These are phyloP conservation scores for Cryphonectria radicalis DNA, from an alignment of 2,329 filamentous ascomycete genomes.

Conservation along the genomic window DNA sequence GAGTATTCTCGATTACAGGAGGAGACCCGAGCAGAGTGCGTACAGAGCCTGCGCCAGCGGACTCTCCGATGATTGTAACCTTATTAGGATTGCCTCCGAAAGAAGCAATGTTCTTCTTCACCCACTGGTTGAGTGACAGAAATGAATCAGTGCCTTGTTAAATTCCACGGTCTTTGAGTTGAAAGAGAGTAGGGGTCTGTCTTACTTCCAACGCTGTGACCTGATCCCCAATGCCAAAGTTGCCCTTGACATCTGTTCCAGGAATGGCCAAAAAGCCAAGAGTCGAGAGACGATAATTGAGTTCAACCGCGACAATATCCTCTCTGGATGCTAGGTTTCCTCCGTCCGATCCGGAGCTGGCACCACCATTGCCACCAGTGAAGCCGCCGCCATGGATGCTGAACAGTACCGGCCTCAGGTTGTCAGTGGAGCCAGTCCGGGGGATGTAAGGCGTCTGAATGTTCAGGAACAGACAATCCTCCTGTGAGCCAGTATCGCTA, in stretches of 20 bases:
- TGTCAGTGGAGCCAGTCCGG: constrained; percentile 30
- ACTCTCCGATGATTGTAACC: constrained; percentile 32
- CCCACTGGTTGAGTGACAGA: constrained; percentile 10
- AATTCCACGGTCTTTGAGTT: neutral
- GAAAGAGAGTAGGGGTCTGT: neutral
- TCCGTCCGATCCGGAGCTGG: constrained; percentile 40
- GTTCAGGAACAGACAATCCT: constrained; percentile 54
- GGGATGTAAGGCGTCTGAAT: constrained; percentile 51
- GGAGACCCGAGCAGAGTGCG: constrained; percentile 53
- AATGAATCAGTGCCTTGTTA: neutral
- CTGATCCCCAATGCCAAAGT: constrained; percentile 57
- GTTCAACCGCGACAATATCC: constrained; percentile 52
- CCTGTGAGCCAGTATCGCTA: constrained; percentile 37
- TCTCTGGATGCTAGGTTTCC: constrained; percentile 54
- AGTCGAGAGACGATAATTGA: constrained; percentile 57
- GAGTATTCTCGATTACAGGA: constrained; percentile 50
- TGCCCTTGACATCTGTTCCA: constrained; percentile 54
- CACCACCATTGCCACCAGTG: constrained; percentile 41
- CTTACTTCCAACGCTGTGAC: constrained; percentile 49
- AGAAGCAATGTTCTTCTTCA: constrained; percentile 24
- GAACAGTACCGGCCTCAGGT: constrained; percentile 52
- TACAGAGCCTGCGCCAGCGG: constrained; percentile 54
- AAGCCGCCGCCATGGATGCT: constrained; percentile 59
- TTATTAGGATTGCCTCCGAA: constrained; percentile 25
- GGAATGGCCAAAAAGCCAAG: constrained; percentile 55